Evolutionary conservation across 2,329 filamentous ascomycete genomes (phyloP), one percentile per base, ranked within the genome.

Genomic region (Fusarium acutatum): DNA sequence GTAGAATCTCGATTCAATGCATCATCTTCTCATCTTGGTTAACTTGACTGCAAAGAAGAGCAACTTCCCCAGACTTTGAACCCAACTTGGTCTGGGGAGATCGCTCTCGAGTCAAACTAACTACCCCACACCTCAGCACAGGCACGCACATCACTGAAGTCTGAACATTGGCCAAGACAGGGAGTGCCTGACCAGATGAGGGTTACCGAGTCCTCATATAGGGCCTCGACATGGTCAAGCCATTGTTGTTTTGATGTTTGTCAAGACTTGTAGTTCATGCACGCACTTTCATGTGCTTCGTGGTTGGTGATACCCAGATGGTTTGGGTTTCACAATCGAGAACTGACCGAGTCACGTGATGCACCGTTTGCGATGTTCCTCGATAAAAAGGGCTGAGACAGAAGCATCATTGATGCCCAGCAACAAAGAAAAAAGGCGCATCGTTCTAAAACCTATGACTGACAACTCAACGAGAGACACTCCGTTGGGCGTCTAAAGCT

Each of bases 91-190:
- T 71, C 57, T 69, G 67, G 67, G 61, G 66, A 69, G 66, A 69
- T 69, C 44, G 52, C 38, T 64, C 53, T 44, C 54, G 41, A 64
- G 35, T 56, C 46, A 20, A 64, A 64, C 50, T 64, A 59, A 43
- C 46, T 69, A 67, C 71, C 73, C 76, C 76, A 75, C 74, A 75
- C 50, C 60, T 59, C 47, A 56, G 58, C 67, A 70, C 66, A 59
- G 59, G 52, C 35, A 69, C 65, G 38, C 65, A 69, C 59, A 67
- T 61, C 50, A 69, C 50, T 35, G 20, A 38, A 22, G 37, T 38
- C 37, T 38, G n/a, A 59, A 38, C 24, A 30, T 17, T n/a, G 50
- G 6, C 34, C 34, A 7, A 15, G 52, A 54, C 66, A 69, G 65
- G 52, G 59, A 47, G 54, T 64, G 44, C 46, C 32, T 49, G 37